Base-by-base conservation (phyloP, 495 filamentous ascomycete genomes). In the Tuber microsphaerosporum region DNA sequence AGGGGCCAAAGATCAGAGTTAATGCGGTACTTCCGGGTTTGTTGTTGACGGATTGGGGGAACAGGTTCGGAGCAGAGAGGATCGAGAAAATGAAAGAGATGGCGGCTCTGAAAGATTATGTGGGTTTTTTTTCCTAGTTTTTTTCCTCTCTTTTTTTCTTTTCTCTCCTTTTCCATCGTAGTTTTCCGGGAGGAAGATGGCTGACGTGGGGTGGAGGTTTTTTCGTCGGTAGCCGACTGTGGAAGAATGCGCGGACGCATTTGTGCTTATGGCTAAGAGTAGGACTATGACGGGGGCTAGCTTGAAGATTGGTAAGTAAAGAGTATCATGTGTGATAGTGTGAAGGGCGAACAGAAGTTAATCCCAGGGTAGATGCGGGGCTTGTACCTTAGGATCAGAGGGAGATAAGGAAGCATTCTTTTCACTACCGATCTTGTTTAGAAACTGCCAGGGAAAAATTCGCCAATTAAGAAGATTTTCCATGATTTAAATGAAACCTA, bases 1-100 rank as follows among this genome's bases (percentile, higher is more conserved):
- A 91, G 78, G 91, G 90, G 4, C 83, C 86, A 9, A 91, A 91
- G 76, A 82, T 90, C 22, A 84, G 90, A 51, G 84, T 91, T 45
- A 91, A 92, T 83, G 89, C 90, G 0, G 87, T 93, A 0, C 81
- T 89, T 70, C 91, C 91, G 12, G 90, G 91, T 14, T 83, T 92
- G 48, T 80, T 92, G 71, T 79, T 89, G 73, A 92, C 91, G 22
- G 90, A 92, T 84, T 93, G 91, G 91, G 90, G 90, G 78, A 69
- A 22, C 46, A 39, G 75, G 83, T 82, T 56, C 7, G 42, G 12
- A 10, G 1, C 61, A 19, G 69, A 71, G 56, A 70, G 61, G 75
- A 70, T 73, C 31, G 51, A 74, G 71, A 22, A 17, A 26, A 46
- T 56, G 19, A 73, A 22, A 34, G 48, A 69, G 39, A 70, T 45